Evolutionary conservation across 768 basidiomycete species (phyloP).

Genomic region (Lactifluus echinatus): DNA sequence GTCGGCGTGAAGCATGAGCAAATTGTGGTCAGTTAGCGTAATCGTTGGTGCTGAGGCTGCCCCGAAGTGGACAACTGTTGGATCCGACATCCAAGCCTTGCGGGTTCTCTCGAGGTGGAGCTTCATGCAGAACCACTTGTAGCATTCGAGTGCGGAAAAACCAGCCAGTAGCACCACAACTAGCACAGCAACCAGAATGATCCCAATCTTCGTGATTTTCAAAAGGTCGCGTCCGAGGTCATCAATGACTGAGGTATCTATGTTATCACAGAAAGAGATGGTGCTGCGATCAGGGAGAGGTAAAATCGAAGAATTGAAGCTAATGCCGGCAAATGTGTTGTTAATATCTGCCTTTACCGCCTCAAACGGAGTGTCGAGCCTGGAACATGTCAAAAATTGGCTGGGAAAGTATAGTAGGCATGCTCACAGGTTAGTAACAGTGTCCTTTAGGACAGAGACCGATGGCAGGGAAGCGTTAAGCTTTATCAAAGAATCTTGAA

Average conservation of each 20-base stretch:
- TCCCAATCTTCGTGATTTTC: constrained; percentile 71
- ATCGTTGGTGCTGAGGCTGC: constrained; percentile 39
- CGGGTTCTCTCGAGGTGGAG: constrained; percentile 59
- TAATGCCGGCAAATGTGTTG: constrained; percentile 65
- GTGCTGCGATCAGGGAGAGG: constrained; percentile 67
- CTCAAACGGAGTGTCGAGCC: constrained; percentile 83
- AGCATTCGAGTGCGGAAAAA: constrained; percentile 79
- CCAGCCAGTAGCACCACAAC: constrained; percentile 67
- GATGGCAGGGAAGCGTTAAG: constrained; percentile 80
- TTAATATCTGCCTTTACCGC: constrained; percentile 84
- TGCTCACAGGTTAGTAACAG: constrained; percentile 58
- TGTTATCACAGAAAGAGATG: constrained; percentile 63
- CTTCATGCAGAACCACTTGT: constrained; percentile 72
- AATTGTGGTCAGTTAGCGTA: constrained; percentile 63
- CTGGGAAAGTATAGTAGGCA: not conserved
- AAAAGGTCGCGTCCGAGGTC: constrained; percentile 74
- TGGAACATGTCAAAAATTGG: constrained; percentile 25
- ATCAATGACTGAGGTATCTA: constrained; percentile 83
- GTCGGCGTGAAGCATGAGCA: constrained; percentile 64
- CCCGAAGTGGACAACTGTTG: constrained; percentile 43
- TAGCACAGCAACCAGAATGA: constrained; percentile 59
- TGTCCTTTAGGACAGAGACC: constrained; percentile 62
- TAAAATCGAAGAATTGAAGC: constrained; percentile 61
- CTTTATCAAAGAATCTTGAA: constrained; percentile 61
- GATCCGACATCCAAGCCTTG: constrained; percentile 69